Conservation (phyloP, 495 filamentous ascomycete genomes). For the Aspergillus mulundensis region DNA sequence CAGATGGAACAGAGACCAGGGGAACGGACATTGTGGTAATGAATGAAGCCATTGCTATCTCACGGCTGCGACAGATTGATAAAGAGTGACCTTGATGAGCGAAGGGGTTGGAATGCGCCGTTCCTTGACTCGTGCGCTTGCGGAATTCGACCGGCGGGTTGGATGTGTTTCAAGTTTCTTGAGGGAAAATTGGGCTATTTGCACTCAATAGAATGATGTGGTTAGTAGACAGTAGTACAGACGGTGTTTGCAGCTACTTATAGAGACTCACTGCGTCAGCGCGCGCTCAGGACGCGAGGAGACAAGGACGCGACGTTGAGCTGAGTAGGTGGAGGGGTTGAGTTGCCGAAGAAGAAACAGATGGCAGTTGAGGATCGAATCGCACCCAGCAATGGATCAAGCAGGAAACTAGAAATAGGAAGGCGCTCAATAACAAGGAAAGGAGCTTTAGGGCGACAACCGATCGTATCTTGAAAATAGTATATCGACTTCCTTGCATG, state of each 20-base stretch:
- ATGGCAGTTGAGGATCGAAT: not conserved
- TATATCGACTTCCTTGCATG: slow-evolving; percentile 2
- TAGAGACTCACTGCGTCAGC: slow-evolving; percentile 8
- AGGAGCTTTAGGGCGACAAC: not conserved
- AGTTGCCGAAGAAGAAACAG: not conserved
- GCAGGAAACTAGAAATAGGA: not conserved
- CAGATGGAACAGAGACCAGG: slow-evolving; percentile 31
- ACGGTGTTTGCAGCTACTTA: not conserved
- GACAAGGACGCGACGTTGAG: slow-evolving; percentile 1
- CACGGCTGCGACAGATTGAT: slow-evolving; percentile 3
- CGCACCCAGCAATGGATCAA: not conserved
- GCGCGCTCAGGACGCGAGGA: not conserved
- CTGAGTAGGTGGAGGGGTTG: not conserved
- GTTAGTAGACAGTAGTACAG: not conserved
- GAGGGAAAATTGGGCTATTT: slow-evolving; percentile 15
- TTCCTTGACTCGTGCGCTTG: slow-evolving; percentile 7
- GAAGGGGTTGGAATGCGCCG: slow-evolving; percentile 7
- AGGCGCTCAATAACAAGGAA: not conserved
- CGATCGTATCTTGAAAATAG: not conserved
- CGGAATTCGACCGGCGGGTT: not conserved
- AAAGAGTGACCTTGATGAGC: slow-evolving; percentile 2
- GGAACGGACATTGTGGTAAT: slow-evolving; percentile 68
- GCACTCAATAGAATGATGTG: slow-evolving; percentile 12
- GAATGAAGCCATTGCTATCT: slow-evolving; percentile 56
- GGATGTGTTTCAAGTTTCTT: not conserved